phyloP scores from a whole-genome alignment of 768 basidiomycete genomes.

The Xerocomus potaroensis region DNA sequence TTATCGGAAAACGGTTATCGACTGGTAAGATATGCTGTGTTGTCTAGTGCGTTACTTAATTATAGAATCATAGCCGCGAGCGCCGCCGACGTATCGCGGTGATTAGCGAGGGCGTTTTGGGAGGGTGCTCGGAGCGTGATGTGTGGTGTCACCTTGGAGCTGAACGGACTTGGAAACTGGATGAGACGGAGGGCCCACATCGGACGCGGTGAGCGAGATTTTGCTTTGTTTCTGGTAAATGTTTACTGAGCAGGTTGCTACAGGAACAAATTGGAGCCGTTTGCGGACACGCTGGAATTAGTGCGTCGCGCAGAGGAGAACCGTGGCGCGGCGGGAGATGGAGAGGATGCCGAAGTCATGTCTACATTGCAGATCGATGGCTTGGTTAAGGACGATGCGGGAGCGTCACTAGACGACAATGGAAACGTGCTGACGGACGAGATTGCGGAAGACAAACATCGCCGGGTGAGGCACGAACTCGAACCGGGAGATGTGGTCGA shows the following conservation, averaged over 20 bases:
- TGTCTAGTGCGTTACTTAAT: neutral
- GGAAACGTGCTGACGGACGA: constrained; percentile 62
- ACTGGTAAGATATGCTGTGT: constrained; percentile 46
- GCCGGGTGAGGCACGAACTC: constrained; percentile 79
- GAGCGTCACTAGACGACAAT: constrained; percentile 12
- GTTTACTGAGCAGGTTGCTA: constrained; percentile 5
- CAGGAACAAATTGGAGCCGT: constrained; percentile 77
- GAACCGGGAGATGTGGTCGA: constrained; percentile 90
- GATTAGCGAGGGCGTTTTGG: constrained; percentile 55
- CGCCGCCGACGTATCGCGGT: constrained; percentile 63
- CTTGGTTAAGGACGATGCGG: constrained; percentile 14
- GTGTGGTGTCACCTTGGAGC: constrained; percentile 64
- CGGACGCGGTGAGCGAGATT: constrained; percentile 62
- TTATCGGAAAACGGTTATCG: constrained; percentile 64
- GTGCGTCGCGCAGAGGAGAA: constrained; percentile 19
- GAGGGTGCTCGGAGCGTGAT: constrained; percentile 72
- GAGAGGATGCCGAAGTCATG: constrained; percentile 39
- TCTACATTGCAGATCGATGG: constrained; percentile 36
- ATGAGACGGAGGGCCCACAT: constrained; percentile 90
- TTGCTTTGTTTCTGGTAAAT: neutral
- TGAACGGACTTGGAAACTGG: constrained; percentile 65
- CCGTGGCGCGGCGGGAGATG: constrained; percentile 40
- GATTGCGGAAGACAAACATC: constrained; percentile 82
- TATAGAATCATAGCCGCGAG: constrained; percentile 53
- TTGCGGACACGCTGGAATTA: constrained; percentile 40